These are phyloP conservation scores for Euphorbia lathyris DNA, from an alignment of 345 rosid genomes.

Conservation along the genomic window DNA sequence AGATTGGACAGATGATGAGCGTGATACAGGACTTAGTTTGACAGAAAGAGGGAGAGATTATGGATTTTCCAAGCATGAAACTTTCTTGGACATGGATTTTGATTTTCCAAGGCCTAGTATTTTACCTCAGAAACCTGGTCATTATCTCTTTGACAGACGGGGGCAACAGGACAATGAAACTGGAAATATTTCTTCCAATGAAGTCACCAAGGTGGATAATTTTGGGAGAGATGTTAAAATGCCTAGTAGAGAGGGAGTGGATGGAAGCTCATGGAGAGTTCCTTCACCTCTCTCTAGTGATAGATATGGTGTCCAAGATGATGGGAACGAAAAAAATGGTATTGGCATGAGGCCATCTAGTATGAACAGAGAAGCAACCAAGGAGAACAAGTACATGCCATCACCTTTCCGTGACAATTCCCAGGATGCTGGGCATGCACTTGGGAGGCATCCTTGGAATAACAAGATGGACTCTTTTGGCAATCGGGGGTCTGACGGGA, in stretches of 20 bases:
- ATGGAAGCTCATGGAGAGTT: conserved; percentile 68
- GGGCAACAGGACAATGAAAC: conserved; percentile 61
- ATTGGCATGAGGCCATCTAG: conserved; percentile 44
- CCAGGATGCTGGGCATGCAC: conserved; percentile 45
- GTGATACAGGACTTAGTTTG: conserved; percentile 78
- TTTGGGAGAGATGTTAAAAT: conserved; percentile 44
- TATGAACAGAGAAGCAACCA: conserved; percentile 47
- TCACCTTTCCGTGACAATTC: conserved; percentile 46
- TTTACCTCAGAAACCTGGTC: conserved; percentile 58
- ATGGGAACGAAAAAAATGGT: conserved; percentile 42
- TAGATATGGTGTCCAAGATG: conserved; percentile 38
- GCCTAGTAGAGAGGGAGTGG: conserved; percentile 56
- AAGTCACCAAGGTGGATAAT: conserved; percentile 45
- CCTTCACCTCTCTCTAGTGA: conserved; percentile 51
- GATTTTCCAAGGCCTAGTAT: conserved; percentile 61
- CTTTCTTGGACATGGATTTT: conserved; percentile 71
- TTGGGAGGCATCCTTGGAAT: conserved; percentile 65
- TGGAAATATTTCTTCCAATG: conserved; percentile 56
- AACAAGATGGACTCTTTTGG: conserved; percentile 38
- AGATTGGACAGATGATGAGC: conserved; percentile 99
- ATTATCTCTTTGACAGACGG: conserved; percentile 48
- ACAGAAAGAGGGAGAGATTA: conserved; percentile 57
- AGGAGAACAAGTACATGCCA: conserved; percentile 46
- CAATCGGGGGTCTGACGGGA: conserved; percentile 45
- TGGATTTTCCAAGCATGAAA: conserved; percentile 57